Base-by-base conservation (phyloP, 352 stramenopile genomes). In the Peronospora belbahrii region DNA sequence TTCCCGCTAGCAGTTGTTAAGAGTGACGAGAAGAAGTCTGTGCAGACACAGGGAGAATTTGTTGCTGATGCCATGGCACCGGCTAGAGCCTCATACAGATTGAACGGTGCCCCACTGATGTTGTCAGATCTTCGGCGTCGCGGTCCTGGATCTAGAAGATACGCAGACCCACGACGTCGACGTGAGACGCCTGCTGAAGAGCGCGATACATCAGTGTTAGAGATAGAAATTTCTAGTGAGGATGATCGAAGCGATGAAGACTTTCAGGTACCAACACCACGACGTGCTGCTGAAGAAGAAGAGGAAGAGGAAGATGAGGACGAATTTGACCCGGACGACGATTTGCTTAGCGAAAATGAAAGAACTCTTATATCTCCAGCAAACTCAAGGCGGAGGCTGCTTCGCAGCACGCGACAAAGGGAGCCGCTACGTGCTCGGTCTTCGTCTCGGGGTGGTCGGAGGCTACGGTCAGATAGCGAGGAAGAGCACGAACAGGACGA, bases 161-260 rank as follows among this genome's bases (percentile, higher is more conserved):
- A 66, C 42, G 40, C 42, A 37, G 50, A 59, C 15, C 42, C 36
- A 31, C 35, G 46, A 6, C 52, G 68, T 15, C 66, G 69, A 25
- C 48, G 56, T 42, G 63, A 61, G 28, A 61, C 56, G 9, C 63
- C 65, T n/a, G 44, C 76, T 31, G 81, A 90, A 37, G 82, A 94
- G 19, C 75, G 82, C 10, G 82, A 94, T 40, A 91, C 76, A 2
- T 91, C 82, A 3, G 74, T 94, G 13, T 30, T 94, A 33, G 81
- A 90, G 30, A 59, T 88, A 34, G 79, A 87, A 36, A 89, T 94
- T 36, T 90, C 82, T 5, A 92, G 82, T 53, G 82, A 94, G 20
- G 82, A 93, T 30, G 84, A 95, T 54, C 74, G 58, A 25, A 85
- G 67, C 45, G 84, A 95, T 36, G 84, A 95, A 45, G 84, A 94